phyloP scores from a whole-genome alignment of 257 asterid genomes.

The Solanum piurae region DNA sequence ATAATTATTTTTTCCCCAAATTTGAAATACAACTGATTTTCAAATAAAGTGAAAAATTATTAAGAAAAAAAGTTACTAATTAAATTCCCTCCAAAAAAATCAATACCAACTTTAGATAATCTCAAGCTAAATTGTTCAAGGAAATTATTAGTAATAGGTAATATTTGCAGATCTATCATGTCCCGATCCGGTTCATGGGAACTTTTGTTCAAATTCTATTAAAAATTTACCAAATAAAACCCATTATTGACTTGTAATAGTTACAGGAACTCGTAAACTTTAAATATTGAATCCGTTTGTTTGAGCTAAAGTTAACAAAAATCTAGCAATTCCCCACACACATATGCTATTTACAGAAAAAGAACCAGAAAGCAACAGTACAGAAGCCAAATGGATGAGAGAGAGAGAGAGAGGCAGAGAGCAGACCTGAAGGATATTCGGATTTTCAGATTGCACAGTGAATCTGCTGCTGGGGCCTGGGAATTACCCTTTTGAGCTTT shows the following conservation, averaged over 20 bases:
- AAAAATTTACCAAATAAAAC: not conserved
- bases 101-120: not conserved
- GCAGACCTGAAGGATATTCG: not conserved
- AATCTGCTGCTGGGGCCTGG: not conserved
- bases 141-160: not conserved
- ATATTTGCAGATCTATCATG: not conserved
- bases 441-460: not conserved
- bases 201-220: not conserved
- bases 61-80: no score
- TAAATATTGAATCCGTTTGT: not conserved
- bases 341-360: not conserved
- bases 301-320: not conserved
- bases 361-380: not conserved
- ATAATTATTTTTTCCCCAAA: not conserved
- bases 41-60: not conserved
- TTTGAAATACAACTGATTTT: not conserved
- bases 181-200: not conserved
- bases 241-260: not conserved
- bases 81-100: not conserved
- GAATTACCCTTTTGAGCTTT: not conserved
- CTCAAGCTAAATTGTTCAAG: not conserved
- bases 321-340: not conserved
- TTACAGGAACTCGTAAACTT: not conserved
- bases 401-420: not conserved
- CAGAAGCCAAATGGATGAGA: not conserved